Evolutionary conservation across 305 asterid genomes (phyloP), one percentile per base, ranked within the genome.

Genomic region (Fraxinus angustifolia): DNA sequence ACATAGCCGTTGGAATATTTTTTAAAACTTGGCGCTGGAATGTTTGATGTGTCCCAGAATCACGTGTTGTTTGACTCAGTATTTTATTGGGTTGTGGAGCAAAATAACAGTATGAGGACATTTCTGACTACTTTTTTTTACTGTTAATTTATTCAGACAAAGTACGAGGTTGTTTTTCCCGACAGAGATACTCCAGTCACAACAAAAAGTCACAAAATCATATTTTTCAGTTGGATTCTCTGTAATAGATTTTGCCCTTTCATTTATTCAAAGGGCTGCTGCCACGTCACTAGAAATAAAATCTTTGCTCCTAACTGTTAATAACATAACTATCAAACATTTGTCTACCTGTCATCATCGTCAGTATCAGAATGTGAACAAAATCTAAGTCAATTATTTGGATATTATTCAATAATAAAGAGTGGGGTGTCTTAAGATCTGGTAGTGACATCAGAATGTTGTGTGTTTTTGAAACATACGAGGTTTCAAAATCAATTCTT

Each of bases 151-250:
- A 75, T 72, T 83, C 50, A 48, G 72, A 78, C 38, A 76, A 76
- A 78, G 83, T 87, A 83, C 87, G 60, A 80, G 86, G 85, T 67
- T 84, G 77, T 58, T 87, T 53, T 53, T 42, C 72, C 82, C 45
- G 8, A 85, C 77, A 34, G 12, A 19, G 12, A 70, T 70, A 36
- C 19, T 14, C 34, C 68, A 2, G 68, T 73, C 68, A 48, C 81
- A 48, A 80, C 23, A 78, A 77, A 80, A 83, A 40, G 85, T 80
- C 75, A 71, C 11, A 58, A 81, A 83, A 78, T 78, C 17, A 8
- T 30, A 45, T 21, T 14, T 82, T 42, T 77, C 82, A 42, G 83
- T 79, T 82, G 85, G 83, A 83, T 82, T 78, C 65, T 82, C 33
- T 80, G 83, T 81, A n/a, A 40, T 11, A 78, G 50, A 19, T 38